These are phyloP conservation scores for Alectoria sarmentosa DNA, from an alignment of 495 filamentous ascomycete species.

Conservation along the genomic window DNA sequence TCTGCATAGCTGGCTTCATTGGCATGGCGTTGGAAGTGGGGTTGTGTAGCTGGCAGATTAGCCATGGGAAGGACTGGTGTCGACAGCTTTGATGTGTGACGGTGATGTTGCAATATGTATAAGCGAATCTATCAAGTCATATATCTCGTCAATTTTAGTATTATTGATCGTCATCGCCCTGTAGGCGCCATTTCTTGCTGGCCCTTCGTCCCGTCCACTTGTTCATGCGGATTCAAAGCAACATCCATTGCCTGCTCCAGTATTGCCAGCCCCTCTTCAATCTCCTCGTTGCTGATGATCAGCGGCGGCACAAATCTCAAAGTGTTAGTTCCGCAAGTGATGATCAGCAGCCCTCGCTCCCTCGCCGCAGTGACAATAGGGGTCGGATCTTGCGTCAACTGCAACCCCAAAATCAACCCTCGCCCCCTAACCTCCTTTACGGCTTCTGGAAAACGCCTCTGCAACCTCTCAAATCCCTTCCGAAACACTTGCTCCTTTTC, in stretches of 20 bases:
- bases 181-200: constrained; percentile 31
- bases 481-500: constrained; percentile 59
- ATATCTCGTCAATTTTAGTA: neutral
- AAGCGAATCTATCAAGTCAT: neutral
- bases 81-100: constrained; percentile 27
- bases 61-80: constrained; percentile 72
- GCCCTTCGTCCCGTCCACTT: constrained; percentile 25
- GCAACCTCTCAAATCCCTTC: constrained; percentile 54
- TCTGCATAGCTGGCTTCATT: constrained; percentile 81
- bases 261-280: constrained; percentile 65
- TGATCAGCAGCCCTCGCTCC: constrained; percentile 82
- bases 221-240: constrained; percentile 25
- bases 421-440: constrained; percentile 73
- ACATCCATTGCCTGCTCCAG: constrained; percentile 69
- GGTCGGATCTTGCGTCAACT: constrained; percentile 63
- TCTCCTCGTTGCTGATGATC: constrained; percentile 67
- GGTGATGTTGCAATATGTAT: neutral
- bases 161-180: constrained; percentile 14
- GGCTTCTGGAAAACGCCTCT: constrained; percentile 59
- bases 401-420: constrained; percentile 79
- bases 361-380: constrained; percentile 74
- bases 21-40: constrained; percentile 77
- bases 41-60: constrained; percentile 77
- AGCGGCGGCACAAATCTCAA: constrained; percentile 80
- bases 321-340: constrained; percentile 86